Base-by-base conservation (phyloP, 352 stramenopile genomes). In the Pythium rishiriense region DNA sequence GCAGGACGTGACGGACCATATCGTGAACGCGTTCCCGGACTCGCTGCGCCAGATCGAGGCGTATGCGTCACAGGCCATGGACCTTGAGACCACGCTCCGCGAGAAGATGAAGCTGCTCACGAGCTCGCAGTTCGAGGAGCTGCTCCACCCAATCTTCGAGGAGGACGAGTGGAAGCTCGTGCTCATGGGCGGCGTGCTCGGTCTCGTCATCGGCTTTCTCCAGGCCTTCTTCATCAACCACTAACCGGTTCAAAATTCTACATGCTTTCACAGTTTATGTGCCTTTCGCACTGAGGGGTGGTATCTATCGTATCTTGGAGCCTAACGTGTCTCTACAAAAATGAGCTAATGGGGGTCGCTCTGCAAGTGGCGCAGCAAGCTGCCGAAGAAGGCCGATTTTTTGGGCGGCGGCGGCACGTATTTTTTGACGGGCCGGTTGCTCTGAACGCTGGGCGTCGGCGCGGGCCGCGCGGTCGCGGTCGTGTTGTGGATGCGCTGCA, bases 131-230 rank as follows among this genome's bases (percentile, higher is more conserved):
- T 99, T 99, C 70, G 96, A 99, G 72, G 79, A 95, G 48, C 74
- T 99, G 25, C 74, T 99, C 56, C 97, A 99, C 68, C 97, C 97
- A 19, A 96, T 98, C 22, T 99, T 99, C 73, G 85, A 99, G 74
- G 96, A 99, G 68, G 97, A 99, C 73, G 97, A 99, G 83, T 97
- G 97, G 78, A 98, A 98, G 62, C 83, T 99, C 11, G 98, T 99
- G 69, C 72, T 98, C 54, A 96, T 98, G 70, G 97, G 97, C 43
- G 96, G 94, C 29, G 81, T 97, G 35, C 79, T 99, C 8, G 97
- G 97, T 28, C 77, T 97, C 35, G 64, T 89, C 19, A 97, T 98
- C 53, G 96, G 96, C 35, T 72, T 97, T 61, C 54, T 97, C 14
- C 95, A 99, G 71, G 81, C 88, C 10, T 89, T 93, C 59, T 74